Evolutionary conservation across 306 rosid species (phyloP), one percentile per base, ranked within the genome.

Genomic region (Dicorynia guianensis): DNA sequence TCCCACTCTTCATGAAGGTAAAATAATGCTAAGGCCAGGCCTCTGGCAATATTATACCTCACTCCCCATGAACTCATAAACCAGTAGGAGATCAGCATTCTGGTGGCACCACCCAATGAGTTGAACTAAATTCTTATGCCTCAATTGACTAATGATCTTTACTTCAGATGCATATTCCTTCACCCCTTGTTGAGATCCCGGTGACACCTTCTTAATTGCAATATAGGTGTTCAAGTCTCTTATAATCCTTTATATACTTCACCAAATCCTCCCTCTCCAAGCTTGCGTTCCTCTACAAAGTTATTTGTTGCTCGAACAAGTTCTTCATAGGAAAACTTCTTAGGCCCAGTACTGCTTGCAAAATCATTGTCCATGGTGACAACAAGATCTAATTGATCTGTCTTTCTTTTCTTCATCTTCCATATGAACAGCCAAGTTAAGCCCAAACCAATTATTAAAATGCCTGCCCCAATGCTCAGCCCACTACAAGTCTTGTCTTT

Each of bases 251-350:
- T 79, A 35, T 81, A 84, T 11, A 87, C 86, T 4, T 61, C 77
- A 6, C 91, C 88, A 76, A 87, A 87, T 9, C 88, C 86, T 6
- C 88, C 88, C 35, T 72, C 67, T 0, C 88, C 91, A 5, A 87
- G 85, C 50, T 84, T 87, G 5, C 49, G 46, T 5, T 44, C 20
- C 40, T 78, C 86, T n/a, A 60, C 48, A 48, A 84, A 84, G 47
- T 79, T 76, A 53, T 79, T 65, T 7, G 90, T 81, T 6, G 88
- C 86, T 8, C 8, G 15, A 7, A 7, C 74, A 50, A 85, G 39
- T 10, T 76, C 80, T 0, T 56, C 5, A 10, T 81, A 72, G 11
- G 18, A 4, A 54, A 78, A 71, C 76, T 58, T 72, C 79, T 73
- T 84, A 0, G 85, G 86, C 53, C 90, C 86, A 17, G 62, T 44